Evolutionary conservation across 2,329 filamentous ascomycete species (phyloP).

Genomic region (Colletotrichum simmondsii): DNA sequence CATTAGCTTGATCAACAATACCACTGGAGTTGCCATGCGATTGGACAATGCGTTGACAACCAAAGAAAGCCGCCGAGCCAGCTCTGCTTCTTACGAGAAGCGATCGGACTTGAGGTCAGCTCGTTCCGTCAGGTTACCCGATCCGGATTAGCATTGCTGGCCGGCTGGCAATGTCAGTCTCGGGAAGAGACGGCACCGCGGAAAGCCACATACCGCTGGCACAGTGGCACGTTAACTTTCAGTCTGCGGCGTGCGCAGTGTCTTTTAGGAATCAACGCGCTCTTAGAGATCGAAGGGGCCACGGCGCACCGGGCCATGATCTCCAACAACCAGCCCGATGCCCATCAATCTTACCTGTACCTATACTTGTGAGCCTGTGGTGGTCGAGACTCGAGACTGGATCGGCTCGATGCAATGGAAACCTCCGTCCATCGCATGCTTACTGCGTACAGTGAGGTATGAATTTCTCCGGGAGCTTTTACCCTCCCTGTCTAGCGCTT

Average conservation of each 20-base stretch:
- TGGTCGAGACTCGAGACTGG: background rate
- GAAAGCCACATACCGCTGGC: slow-evolving; percentile 15
- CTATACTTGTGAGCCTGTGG: background rate
- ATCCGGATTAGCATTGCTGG: slow-evolving; percentile 10
- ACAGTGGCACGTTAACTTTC: background rate
- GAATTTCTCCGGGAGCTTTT: slow-evolving; percentile 11
- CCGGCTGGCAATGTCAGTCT: background rate
- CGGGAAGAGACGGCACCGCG: slow-evolving; percentile 22
- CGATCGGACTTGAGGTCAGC: slow-evolving; percentile 14
- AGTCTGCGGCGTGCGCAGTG: slow-evolving; percentile 2
- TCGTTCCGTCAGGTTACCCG: slow-evolving; percentile 11
- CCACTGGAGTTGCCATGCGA: background rate
- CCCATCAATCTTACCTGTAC: background rate
- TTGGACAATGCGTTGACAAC: slow-evolving; percentile 14
- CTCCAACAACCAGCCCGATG: slow-evolving; percentile 1
- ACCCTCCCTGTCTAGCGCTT: background rate
- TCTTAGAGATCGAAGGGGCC: background rate
- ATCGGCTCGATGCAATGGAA: background rate
- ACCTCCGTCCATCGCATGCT: background rate
- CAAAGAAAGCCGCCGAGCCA: slow-evolving; percentile 6
- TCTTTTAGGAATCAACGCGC: background rate
- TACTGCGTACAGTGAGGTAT: background rate
- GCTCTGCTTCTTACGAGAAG: slow-evolving; percentile 7
- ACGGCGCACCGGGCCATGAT: slow-evolving; percentile 1
- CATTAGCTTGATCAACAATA: background rate